phyloP scores from a whole-genome alignment of 805 yeast species.

The Saccharomyces eubayanus region DNA sequence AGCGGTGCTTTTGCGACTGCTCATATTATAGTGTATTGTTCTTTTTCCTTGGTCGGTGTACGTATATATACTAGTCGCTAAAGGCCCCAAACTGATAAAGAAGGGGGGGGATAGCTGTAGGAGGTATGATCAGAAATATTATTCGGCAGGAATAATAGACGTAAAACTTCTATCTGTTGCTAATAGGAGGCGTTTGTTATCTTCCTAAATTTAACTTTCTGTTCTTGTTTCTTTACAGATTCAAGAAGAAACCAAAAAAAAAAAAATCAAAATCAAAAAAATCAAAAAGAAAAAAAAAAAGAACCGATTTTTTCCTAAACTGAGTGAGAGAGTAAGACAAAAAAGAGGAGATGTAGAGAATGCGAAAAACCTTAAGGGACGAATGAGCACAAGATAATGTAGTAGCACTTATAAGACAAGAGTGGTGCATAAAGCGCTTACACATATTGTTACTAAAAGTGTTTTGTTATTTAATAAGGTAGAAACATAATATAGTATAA shows the following conservation, averaged over 20 bases:
- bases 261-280: not conserved
- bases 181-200: not conserved
- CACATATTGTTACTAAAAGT: not conserved
- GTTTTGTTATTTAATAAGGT: not conserved
- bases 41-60: slow-evolving; percentile 1
- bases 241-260: not conserved
- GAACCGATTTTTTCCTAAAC: not conserved
- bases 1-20: slow-evolving; percentile 43
- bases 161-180: not conserved
- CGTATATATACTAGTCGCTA: not conserved
- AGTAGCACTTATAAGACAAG: not conserved
- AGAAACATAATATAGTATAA: too few relatives aligned
- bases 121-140: not conserved
- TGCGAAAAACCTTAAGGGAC: not conserved
- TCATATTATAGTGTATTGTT: slow-evolving; percentile 11
- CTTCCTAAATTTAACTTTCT: not conserved
- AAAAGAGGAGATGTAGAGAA: not conserved
- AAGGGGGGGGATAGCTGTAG: not conserved
- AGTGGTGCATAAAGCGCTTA: not conserved
- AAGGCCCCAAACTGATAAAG: not conserved
- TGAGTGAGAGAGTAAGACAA: not conserved
- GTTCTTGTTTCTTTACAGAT: not conserved
- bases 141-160: not conserved
- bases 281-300: not conserved
- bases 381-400: not conserved